Evolutionary conservation across 345 rosid species (phyloP), one percentile per base, ranked within the genome.

Genomic region (Turritis glabra): DNA sequence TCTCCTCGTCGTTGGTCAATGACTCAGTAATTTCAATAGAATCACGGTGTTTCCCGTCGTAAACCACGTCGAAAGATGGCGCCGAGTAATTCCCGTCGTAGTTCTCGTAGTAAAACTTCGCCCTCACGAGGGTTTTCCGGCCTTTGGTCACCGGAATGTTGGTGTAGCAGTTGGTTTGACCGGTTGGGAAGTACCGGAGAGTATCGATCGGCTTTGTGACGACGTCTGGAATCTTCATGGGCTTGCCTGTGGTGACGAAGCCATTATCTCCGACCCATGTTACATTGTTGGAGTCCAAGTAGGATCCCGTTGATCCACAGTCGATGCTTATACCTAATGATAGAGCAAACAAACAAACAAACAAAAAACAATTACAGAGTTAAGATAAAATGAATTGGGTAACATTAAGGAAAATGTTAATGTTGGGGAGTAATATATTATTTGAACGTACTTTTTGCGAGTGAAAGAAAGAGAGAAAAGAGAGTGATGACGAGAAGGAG

Each of bases 211-310:
- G 68, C 15, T 60, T 58, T 21, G 54, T 56, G 11, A 19, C 21
- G 15, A 68, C 57, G 63, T 38, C 38, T 2, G 78, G 32, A 52
- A 37, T 61, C 48, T 50, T 29, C 2, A 66, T 37, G 19, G 79
- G 12, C 69, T 40, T 19, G 19, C 75, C 80, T 25, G 71, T 53
- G 29, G 70, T 60, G 32, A 76, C 60, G 22, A 52, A 69, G 14
- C 58, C 58, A 17, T 76, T 18, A 25, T 76, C 80, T 40, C 80
- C 80, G 30, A 76, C 71, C 80, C 75, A 76, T 41, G 50, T 76
- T 50, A 69, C 70, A 41, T 76, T 61, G 50, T 69, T 62, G 12
- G 55, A 9, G 43, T 76, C 80, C 9, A 60, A 32, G 75, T 69
- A 60, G 14, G 80, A 69, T 38, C 63, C 69, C n/a, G 75, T 38